Evolutionary conservation across 352 stramenopile genomes (phyloP).

Genomic region (Phytophthora meadii): DNA sequence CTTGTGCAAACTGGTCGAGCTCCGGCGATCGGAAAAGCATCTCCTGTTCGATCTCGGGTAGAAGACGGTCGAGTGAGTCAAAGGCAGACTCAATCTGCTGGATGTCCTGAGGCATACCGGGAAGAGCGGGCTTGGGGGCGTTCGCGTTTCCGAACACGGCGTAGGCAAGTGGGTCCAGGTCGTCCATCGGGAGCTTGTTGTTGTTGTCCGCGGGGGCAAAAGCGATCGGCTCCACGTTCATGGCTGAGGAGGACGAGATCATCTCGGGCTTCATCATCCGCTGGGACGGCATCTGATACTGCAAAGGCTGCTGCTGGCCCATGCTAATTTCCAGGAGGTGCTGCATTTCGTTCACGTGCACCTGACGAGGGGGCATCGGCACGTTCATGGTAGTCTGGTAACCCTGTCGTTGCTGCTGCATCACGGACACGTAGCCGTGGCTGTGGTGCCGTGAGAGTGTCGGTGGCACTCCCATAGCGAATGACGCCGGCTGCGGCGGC

Average conservation of each 20-base stretch:
- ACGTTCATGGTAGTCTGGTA: conserved; percentile 47
- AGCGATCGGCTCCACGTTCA: conserved; percentile 75
- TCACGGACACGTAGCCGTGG: conserved; percentile 61
- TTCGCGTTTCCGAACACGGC: conserved; percentile 52
- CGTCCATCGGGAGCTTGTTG: conserved; percentile 52
- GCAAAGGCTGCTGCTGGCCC: conserved; percentile 59
- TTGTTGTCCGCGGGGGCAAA: conserved; percentile 45
- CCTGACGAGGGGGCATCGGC: conserved; percentile 42
- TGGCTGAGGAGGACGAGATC: conserved; percentile 26
- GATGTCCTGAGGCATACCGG: conserved; percentile 50
- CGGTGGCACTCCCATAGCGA: conserved; percentile 42
- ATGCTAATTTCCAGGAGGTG: conserved; percentile 68
- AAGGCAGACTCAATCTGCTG: conserved; percentile 79
- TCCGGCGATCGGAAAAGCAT: conserved; percentile 58
- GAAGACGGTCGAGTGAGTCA: conserved; percentile 74
- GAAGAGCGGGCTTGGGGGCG: conserved; percentile 15
- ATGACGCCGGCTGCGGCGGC: conserved; percentile 30
- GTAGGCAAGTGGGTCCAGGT: conserved; percentile 74
- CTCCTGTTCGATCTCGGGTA: conserved; percentile 73
- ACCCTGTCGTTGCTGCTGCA: conserved; percentile 48
- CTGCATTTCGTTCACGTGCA: conserved; percentile 63
- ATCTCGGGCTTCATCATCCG: conserved; percentile 39
- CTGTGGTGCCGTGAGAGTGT: conserved; percentile 74
- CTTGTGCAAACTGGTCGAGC: conserved; percentile 48
- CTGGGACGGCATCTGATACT: conserved; percentile 26